Base-by-base conservation (phyloP, 1,139 yeast species). In the Yamadazyma trypodendri region DNA sequence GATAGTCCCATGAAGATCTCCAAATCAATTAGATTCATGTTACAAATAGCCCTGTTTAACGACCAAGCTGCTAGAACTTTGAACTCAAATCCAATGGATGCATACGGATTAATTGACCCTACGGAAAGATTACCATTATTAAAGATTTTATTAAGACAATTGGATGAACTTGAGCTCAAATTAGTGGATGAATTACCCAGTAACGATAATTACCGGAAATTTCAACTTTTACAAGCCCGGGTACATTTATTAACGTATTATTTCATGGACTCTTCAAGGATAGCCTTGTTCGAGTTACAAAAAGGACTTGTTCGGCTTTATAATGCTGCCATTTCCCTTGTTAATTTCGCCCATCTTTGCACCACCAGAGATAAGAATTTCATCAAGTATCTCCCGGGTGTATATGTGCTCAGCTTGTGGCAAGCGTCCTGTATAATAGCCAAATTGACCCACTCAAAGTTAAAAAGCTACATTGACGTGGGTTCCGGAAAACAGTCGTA, bases 381-480 rank as follows among this genome's bases (percentile, higher is more conserved):
- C 51, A 77, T 89, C 50, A 77, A 75, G 49, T 88, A 84, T 55
- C 70, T 90, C 37, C 97, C 97, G 0, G 89, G 87, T 37, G 89
- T 85, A 4, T 84, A 84, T 58, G 79, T 86, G 2, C 69, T 87
- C 45, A 81, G 81, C 39, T 75, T 89, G 32, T 89, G 97, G 96
- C 97, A 90, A 60, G 85, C 96, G 1, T 81, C 96, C 1, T 84
- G 90, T 52, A 80, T 90, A 31, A 79, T 92, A 24, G 85, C 86
- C 40, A 84, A 86, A 51, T 67, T 92, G 30, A 76, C 78, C 21
- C 90, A 88, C 54, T 87, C 96, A 1, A 75, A 86, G 1, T 67
- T 87, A 52, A 75, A 81, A 27, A 67, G 72, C 28, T 73, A 79
- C 9, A 60, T 92, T 16, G 96, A 90, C 57, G 63, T 79, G 28